Evolutionary conservation across 106 monocot genomes (phyloP).

Genomic region (Allium fistulosum): DNA sequence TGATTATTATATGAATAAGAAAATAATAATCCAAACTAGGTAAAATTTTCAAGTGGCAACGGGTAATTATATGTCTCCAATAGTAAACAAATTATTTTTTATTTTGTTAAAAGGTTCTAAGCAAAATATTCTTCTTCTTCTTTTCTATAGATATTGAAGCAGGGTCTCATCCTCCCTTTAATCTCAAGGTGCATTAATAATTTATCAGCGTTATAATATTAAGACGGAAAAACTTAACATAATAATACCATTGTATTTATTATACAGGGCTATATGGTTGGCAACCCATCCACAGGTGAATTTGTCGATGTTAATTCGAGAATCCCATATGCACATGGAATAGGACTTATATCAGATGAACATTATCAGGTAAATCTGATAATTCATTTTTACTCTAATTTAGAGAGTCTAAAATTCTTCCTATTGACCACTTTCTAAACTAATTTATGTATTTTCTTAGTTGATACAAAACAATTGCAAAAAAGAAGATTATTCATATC

Average conservation of each 20-base stretch:
- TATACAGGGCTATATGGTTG: constrained; percentile 22
- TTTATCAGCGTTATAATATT: no score
- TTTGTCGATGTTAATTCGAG: neutral
- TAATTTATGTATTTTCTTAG: neutral
- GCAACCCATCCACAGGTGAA: constrained; percentile 22
- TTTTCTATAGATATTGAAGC: constrained; percentile 20
- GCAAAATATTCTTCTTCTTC: neutral
- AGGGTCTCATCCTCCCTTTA: constrained; percentile 15
- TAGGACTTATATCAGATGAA: constrained; percentile 30
- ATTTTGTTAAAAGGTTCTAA: no score
- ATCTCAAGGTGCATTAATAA: constrained; percentile 26
- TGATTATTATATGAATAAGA: no score
- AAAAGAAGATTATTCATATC: constrained; percentile 12
- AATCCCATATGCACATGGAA: constrained; percentile 19
- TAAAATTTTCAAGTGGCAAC: no score
- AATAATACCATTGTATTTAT: neutral
- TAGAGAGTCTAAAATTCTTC: no score
- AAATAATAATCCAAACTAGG: no score
- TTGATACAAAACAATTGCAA: constrained; percentile 4
- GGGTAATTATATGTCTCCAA: no score
- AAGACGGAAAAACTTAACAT: no score
- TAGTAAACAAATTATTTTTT: no score
- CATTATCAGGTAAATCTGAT: neutral
- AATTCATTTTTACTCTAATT: neutral
- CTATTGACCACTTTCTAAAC: no score